Evolutionary conservation across 2,329 filamentous ascomycete genomes (phyloP).

Genomic region (Curvularia lunata): DNA sequence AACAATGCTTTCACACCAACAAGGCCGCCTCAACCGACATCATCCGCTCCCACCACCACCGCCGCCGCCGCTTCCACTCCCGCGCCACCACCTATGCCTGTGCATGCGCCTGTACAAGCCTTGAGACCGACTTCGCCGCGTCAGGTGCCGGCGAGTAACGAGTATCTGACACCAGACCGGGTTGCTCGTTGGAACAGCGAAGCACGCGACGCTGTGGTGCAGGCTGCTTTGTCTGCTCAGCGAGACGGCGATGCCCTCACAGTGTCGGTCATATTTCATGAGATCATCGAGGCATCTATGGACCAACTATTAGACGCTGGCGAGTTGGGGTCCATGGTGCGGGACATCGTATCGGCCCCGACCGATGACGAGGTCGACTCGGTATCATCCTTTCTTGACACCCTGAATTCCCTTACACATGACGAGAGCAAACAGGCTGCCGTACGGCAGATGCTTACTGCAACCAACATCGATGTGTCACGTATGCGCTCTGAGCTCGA

Average conservation of each 20-base stretch:
- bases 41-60: conserved; percentile 17
- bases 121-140: conserved; percentile 17
- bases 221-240: conserved; percentile 68
- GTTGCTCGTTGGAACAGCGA: conserved; percentile 70
- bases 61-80: not conserved
- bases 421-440: conserved; percentile 64
- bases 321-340: conserved; percentile 75
- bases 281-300: conserved; percentile 78
- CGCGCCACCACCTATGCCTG: not conserved
- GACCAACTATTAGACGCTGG: conserved; percentile 69
- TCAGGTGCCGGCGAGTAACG: conserved; percentile 67
- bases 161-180: conserved; percentile 74
- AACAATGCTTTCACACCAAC: conserved; percentile 24
- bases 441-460: conserved; percentile 72
- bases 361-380: conserved; percentile 53
- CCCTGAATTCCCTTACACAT: conserved; percentile 78
- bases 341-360: conserved; percentile 70
- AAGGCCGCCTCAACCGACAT: conserved; percentile 28
- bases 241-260: conserved; percentile 71
- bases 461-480: conserved; percentile 73
- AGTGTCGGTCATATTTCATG: conserved; percentile 78
- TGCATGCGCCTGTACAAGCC: conserved; percentile 46
- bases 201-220: conserved; percentile 71
- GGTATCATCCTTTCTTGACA: conserved; percentile 77
- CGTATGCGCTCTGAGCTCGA: conserved; percentile 86